A percentile compares a stretch with the other conserved stretches of the same genome.
Conservation (phyloP, 768 basidiomycete species). For the Cubamyces lactineus region DNA sequence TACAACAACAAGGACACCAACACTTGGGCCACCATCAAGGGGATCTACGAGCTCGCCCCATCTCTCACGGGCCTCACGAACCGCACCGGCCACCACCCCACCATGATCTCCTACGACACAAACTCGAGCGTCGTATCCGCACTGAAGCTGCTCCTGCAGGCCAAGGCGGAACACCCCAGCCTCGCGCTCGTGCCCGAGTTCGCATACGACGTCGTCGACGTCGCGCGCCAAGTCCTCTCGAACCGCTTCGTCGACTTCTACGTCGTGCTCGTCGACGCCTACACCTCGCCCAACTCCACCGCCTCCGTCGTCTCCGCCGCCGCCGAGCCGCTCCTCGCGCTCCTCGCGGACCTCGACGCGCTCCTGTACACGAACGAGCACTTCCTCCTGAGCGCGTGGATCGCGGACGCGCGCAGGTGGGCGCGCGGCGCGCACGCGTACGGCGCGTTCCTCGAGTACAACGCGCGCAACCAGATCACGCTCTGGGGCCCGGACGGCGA, state of each 20-base stretch:
- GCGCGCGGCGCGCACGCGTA: constrained; percentile 36
- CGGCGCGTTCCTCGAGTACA: constrained; percentile 41
- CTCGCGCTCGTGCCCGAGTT: constrained; percentile 39
- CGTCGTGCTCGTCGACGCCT: constrained; percentile 35
- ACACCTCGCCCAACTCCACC: constrained; percentile 30
- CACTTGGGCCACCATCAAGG: constrained; percentile 41
- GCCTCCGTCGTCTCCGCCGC: constrained; percentile 30
- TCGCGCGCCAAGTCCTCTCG: constrained; percentile 43
- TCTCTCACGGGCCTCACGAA: constrained; percentile 39
- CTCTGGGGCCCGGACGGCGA: constrained; percentile 47
- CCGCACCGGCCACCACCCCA: constrained; percentile 37
- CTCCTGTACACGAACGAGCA: constrained; percentile 38
- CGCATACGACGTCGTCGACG: constrained; percentile 43
- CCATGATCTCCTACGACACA: constrained; percentile 42
- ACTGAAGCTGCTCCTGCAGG: constrained; percentile 29
- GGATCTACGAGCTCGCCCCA: constrained; percentile 43
- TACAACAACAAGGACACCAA: constrained; percentile 41
- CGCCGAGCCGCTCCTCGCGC: constrained; percentile 33
- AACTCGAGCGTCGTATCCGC: constrained; percentile 35
- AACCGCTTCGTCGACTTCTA: constrained; percentile 43
- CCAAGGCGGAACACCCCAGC: constrained; percentile 10
- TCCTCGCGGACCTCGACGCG: constrained; percentile 40
- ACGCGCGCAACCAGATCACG: constrained; percentile 47
- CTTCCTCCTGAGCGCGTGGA: constrained; percentile 43
- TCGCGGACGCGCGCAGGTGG: constrained; percentile 38